phyloP scores from a whole-genome alignment of 1,284 basidiomycete genomes.

The Calocybe gambosa region DNA sequence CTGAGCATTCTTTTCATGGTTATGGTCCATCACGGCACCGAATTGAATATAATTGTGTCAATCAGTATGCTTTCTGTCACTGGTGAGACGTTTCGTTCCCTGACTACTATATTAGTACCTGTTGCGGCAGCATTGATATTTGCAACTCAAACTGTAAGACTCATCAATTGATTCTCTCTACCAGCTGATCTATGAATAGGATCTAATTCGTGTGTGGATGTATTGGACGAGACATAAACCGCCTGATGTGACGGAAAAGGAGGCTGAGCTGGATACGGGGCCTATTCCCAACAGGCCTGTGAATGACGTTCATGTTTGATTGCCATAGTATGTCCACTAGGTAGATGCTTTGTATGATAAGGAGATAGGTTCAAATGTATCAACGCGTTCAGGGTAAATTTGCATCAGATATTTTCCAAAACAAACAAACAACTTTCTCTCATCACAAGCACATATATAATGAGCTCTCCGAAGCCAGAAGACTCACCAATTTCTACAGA shows the following conservation, averaged over 20 bases:
- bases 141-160: slow-evolving; percentile 9
- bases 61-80: neutral
- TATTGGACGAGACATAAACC: slow-evolving; percentile 17
- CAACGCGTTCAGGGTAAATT: too few species aligned
- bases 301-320: too few species aligned
- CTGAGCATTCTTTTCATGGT: slow-evolving; percentile 13
- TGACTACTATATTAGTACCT: slow-evolving; percentile 4
- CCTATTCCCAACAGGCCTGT: neutral
- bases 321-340: too few species aligned
- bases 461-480: too few species aligned
- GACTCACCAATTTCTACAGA: slow-evolving; percentile 33
- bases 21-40: slow-evolving; percentile 5
- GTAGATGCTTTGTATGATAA: too few species aligned
- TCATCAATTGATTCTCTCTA: neutral
- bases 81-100: neutral
- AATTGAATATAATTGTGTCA: slow-evolving; percentile 11
- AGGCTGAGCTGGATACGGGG: neutral
- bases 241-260: neutral
- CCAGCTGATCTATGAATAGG: slow-evolving; percentile 8
- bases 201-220: slow-evolving; percentile 20
- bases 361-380: too few species aligned
- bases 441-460: too few species aligned
- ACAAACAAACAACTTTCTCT: too few species aligned
- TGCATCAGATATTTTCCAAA: too few species aligned
- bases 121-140: slow-evolving; percentile 12